Conservation (phyloP, 2,329 filamentous ascomycete species). For the Ophiognomonia clavigignenti-juglandacearum region DNA sequence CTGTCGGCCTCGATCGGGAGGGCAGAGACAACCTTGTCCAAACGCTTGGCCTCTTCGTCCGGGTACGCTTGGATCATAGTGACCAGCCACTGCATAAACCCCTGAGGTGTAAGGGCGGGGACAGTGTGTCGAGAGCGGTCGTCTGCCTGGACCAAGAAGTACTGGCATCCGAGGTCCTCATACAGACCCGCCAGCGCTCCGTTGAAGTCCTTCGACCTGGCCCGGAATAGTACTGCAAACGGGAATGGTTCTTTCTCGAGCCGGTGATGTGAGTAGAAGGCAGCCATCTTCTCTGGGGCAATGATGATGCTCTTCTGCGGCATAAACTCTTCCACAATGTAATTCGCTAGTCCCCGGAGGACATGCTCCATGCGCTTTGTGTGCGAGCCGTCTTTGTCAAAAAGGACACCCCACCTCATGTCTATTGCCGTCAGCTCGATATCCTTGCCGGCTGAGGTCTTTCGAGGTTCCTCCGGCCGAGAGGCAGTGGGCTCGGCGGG, state of each 20-base stretch:
- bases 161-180: conserved; percentile 48
- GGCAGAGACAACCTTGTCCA: conserved; percentile 62
- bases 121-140: conserved; percentile 49
- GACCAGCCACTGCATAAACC: conserved; percentile 68
- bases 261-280: conserved; percentile 65
- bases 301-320: conserved; percentile 67
- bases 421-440: conserved; percentile 57
- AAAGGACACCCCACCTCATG: conserved; percentile 71
- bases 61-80: conserved; percentile 71
- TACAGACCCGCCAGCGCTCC: conserved; percentile 56
- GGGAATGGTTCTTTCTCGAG: conserved; percentile 63
- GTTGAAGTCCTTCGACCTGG: conserved; percentile 29
- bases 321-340: conserved; percentile 67
- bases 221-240: conserved; percentile 59
- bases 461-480: conserved; percentile 1
- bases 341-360: conserved; percentile 66
- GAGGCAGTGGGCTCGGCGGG: conserved; percentile 1
- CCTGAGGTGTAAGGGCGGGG: conserved; percentile 61
- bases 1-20: conserved; percentile 59
- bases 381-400: conserved; percentile 61
- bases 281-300: conserved; percentile 68
- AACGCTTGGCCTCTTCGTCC: conserved; percentile 65
- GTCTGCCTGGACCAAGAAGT: conserved; percentile 58
- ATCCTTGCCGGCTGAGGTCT: not conserved
- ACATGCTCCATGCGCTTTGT: conserved; percentile 67